Evolutionary conservation across 257 asterid genomes (phyloP), one percentile per base, ranked within the genome.

Genomic region (Datura wrightii): DNA sequence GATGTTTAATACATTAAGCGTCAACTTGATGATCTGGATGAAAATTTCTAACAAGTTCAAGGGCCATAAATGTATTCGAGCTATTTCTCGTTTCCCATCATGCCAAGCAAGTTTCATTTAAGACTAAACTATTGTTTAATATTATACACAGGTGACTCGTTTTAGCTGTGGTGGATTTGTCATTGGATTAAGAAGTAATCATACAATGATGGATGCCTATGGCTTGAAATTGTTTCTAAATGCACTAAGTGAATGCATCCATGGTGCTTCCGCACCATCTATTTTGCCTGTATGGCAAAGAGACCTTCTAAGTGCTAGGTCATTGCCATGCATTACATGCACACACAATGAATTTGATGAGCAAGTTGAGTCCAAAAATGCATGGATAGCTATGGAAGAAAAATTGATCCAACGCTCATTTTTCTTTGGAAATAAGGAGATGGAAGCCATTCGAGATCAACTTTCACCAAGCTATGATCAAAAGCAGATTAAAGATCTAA

Each of bases 231-330:
- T 67, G 52, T 87, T 84, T 76, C 37, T 87, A 37, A 74, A 37
- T 44, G 80, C 84, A 1, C 15, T 86, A 3, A 34, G 63, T 6
- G 86, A 86, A 78, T 24, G 78, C 0, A 80, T 24, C 5, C 53
- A 83, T 1, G 80, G 80, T 3, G 86, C 58, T 14, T 53, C 59
- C 11, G 8, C 44, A 70, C 85, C 84, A 19, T 83, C 84, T 19
- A 65, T 84, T 6, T 31, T n/a, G 13, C 89, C 89, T 0, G 63
- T 87, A 50, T 87, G 89, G 89, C 65, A 87, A 65, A 72, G 89
- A 46, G 72, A 80, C 48, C 72, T 74, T 5, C 60, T 82, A 8
- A 66, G 3, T n/a, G 84, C 79, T 6, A 71, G 79, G 11, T 48
- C 79, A 71, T 15, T 16, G 1, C 79, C 79, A 41, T 0, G 6